Base-by-base conservation (phyloP, 2,329 filamentous ascomycete genomes). In the Penicillium rolfsii region DNA sequence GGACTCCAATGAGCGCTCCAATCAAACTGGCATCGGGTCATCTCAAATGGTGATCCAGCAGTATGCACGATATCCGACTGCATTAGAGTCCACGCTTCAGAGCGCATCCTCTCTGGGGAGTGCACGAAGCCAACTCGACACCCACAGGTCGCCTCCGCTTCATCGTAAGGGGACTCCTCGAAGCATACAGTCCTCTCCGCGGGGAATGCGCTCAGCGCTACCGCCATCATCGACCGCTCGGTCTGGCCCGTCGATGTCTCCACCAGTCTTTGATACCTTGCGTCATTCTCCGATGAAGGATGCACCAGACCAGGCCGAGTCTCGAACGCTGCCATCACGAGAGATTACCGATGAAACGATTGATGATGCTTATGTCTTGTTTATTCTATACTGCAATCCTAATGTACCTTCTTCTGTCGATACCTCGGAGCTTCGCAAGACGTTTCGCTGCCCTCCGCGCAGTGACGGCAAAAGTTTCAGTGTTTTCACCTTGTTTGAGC, bases 311-410 rank as follows among this genome's bases (percentile, higher is more conserved):
- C 80, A 82, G 5, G 73, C 74, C 57, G 83, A 85, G 68, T 65
- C 70, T 30, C 82, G 84, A 55, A 66, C 77, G 22, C 77, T 94
- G 52, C 93, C 93, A 7, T 81, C 87, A 58, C 86, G 84, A 64
- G 80, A 87, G 62, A 87, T 96, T 33, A 88, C 85, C 3, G 84
- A 87, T 68, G 84, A 85, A 1, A 90, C 84, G 12, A 88, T 97
- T 65, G 91, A 93, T 71, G 87, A 94, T 73, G 89, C 91, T 54
- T 97, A 93, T 74, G 88, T 93, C 61, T 77, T 82, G 67, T 97
- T 97, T 74, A 90, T 97, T 69, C 83, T 97, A 59, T 91, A 93
- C 76, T 97, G 93, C 82, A 97, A 97, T 75, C 93, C 93, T 5
- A 88, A 86, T 46, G 88, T 97, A 53, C 83, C 89, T 2, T 74